Base-by-base conservation (phyloP, 192 early-diverging fungal genomes). In the Obelidium mucronatum region DNA sequence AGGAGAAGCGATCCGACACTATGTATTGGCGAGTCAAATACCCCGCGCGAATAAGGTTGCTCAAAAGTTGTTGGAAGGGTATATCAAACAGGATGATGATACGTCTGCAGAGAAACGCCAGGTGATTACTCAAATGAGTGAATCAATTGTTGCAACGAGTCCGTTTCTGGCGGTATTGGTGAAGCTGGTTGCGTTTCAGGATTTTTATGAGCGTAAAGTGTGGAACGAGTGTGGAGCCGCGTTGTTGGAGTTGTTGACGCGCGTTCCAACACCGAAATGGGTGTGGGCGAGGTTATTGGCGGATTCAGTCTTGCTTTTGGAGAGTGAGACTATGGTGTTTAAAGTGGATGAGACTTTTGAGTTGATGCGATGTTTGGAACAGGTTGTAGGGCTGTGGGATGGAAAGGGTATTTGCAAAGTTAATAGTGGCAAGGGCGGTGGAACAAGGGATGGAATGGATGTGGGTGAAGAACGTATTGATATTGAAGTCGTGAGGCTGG, bases 281-380 rank as follows among this genome's bases (percentile, higher is more conserved):
- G 36, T 76, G 44, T 55, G 59, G 59, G 31, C 37, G 31, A 19
- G 31, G 33, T 33, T 76, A 8, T 37, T 76, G 31, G 44, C 54
- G 24, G 74, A 76, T 26, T 30, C 19, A 0, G 66, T 68, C 24
- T 6, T 3, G n/a, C 66, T 68, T 8, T 1, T 68, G 40, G 66
- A 68, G 1, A 4, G 3, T 8, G 15, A 68, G 3, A 44, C 40
- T 4, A 19, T 8, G 5, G 74, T 65, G 24, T 53, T 76, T 40
- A 24, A 40, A 15, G 56, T 62, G 17, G 26, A 33, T 17, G 42
- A 74, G 19, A 67, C 74, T 33, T 67, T 56, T 51, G 74, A 76
- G 64, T 13, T 76, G 2, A 67, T 76, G 64, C 26, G 64, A 31
- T 67, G 63, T 35, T 58, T 76, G 62, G 63, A 76, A 36, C 64